Evolutionary conservation across 2,329 filamentous ascomycete genomes (phyloP).

Genomic region (Colletotrichum tamarilloi): DNA sequence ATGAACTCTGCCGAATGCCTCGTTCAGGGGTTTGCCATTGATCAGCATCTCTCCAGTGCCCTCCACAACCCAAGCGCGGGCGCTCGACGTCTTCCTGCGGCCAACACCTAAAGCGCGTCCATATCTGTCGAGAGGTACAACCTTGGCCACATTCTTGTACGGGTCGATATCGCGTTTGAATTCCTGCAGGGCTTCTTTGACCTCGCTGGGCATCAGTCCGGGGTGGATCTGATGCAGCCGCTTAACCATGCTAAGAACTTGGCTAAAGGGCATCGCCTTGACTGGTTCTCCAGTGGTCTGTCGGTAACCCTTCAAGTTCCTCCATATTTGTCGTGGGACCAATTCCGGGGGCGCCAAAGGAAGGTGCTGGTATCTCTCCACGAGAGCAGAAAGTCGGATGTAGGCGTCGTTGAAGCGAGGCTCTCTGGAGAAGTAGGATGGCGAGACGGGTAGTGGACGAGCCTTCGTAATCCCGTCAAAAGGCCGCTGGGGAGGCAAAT

Average conservation of each 20-base stretch:
- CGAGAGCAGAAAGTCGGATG: slow-evolving; percentile 77
- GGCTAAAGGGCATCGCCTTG: slow-evolving; percentile 81
- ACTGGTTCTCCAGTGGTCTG: slow-evolving; percentile 77
- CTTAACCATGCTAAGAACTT: slow-evolving; percentile 80
- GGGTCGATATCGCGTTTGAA: slow-evolving; percentile 84
- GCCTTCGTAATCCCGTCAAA: slow-evolving; percentile 60
- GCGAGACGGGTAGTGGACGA: slow-evolving; percentile 83
- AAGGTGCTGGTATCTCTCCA: slow-evolving; percentile 78
- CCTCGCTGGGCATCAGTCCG: slow-evolving; percentile 76
- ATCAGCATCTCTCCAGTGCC: slow-evolving; percentile 90
- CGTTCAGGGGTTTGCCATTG: slow-evolving; percentile 86
- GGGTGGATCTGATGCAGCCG: slow-evolving; percentile 89
- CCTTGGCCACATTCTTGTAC: slow-evolving; percentile 70
- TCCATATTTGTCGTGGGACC: slow-evolving; percentile 82
- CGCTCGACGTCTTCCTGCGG: slow-evolving; percentile 86
- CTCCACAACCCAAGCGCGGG: slow-evolving; percentile 89
- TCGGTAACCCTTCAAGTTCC: slow-evolving; percentile 81
- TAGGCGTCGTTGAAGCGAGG: slow-evolving; percentile 88
- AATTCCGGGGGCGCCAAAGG: slow-evolving; percentile 75
- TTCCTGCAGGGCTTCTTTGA: slow-evolving; percentile 70
- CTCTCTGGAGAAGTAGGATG: slow-evolving; percentile 93
- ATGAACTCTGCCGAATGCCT: slow-evolving; percentile 88
- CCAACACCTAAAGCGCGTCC: slow-evolving; percentile 86
- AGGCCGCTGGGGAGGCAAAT: slow-evolving; percentile 38
- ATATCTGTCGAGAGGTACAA: slow-evolving; percentile 76